Evolutionary conservation across 495 filamentous ascomycete genomes (phyloP).

Genomic region (Penicillium ochrochloron): DNA sequence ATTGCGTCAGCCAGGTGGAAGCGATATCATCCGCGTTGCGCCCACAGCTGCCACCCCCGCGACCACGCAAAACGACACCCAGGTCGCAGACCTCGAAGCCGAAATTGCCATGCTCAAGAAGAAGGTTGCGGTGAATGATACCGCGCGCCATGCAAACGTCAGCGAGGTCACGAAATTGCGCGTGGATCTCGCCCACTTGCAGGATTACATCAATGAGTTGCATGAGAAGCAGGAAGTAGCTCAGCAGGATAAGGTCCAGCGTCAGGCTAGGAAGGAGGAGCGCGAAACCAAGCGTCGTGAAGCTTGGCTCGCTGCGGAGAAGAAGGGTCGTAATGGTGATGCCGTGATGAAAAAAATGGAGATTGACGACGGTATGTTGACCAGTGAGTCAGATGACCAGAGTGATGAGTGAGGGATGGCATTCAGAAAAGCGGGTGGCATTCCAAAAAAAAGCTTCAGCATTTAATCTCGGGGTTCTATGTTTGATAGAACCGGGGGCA

Average conservation of each 20-base stretch:
- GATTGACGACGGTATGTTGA: conserved; percentile 38
- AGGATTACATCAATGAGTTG: conserved; percentile 49
- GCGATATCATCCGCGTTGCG: conserved; percentile 20
- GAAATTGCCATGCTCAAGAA: conserved; percentile 47
- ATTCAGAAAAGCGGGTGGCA: conserved; percentile 1
- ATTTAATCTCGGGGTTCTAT: conserved; percentile 12
- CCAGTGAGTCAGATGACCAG: conserved; percentile 47
- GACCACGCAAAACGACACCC: conserved; percentile 35
- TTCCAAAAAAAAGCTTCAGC: conserved; percentile 13
- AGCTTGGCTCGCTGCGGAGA: conserved; percentile 53
- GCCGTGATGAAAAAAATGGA: conserved; percentile 43
- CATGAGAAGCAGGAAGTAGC: conserved; percentile 46
- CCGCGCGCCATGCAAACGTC: conserved; percentile 40
- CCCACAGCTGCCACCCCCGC: conserved; percentile 13
- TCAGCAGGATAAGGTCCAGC: conserved; percentile 40
- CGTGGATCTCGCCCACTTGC: conserved; percentile 41
- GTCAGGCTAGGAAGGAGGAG: conserved; percentile 49
- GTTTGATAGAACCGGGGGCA: neutral
- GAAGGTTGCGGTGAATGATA: conserved; percentile 44
- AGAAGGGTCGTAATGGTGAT: conserved; percentile 51
- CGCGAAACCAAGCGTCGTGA: conserved; percentile 44
- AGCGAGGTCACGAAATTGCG: conserved; percentile 48
- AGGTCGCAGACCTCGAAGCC: conserved; percentile 41
- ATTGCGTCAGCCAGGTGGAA: conserved; percentile 31
- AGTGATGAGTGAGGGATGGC: conserved; percentile 37